Base-by-base conservation (phyloP, 1,284 basidiomycete genomes). In the Papiliotrema laurentii region DNA sequence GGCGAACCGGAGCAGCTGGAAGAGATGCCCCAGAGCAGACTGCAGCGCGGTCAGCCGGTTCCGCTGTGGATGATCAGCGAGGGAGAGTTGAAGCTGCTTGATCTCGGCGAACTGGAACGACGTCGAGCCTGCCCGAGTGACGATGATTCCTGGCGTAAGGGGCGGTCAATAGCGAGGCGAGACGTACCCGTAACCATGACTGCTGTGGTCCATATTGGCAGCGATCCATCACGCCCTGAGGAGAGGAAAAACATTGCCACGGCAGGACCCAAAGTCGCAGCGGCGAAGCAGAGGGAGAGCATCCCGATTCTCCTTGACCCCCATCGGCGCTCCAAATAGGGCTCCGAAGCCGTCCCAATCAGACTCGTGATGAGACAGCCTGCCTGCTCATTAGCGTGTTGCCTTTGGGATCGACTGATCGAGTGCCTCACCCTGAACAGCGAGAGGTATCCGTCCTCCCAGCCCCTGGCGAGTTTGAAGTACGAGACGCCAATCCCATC, bases 31-130 rank as follows among this genome's bases (percentile, higher is more conserved):
- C 5, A 48, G 21, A 3, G 39, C 38, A 14, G 38, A 35, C 21
- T 48, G 47, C 6, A 48, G 38, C 4, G 47, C 47, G 1, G 31
- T 48, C 28, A 48, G 19, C n/a, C 33, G 28, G 31, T 48, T 48
- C 10, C 47, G 26, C 18, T 22, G 14, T 1, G 40, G 39, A 16
- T 42, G 47, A 16, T 21, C 13, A n/a, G 27, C 19, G 9, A 48
- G 14, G 21, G 19, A n/a, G 6, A 48, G 4, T 27, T 48, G 47
- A 9, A 48, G 30, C 21, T 35, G 40, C 19, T 48, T 48, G 21
- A 43, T 21, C 33, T 48, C 39, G 18, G 39, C 38, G 1, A 48
- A 40, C 16, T 27, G 14, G 47, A 48, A 28, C 5, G 28, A 9
- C 7, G 24, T 37, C 19, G 27, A 21, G 9, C 38, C 38, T 5